These are phyloP conservation scores for Isatis tinctoria DNA, from an alignment of 345 rosid genomes.

Conservation along the genomic window DNA sequence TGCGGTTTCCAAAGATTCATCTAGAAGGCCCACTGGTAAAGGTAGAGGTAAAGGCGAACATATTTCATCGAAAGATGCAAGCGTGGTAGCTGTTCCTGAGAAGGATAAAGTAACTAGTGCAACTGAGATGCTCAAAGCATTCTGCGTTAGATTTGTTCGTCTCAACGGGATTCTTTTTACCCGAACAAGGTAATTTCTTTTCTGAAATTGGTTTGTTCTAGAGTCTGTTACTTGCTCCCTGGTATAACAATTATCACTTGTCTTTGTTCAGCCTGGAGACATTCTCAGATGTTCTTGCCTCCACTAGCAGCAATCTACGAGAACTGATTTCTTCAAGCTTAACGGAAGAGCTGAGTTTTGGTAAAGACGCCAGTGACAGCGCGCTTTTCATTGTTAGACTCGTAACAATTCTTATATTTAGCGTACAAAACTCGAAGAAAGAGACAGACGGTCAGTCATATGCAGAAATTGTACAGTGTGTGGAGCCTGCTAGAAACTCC, in stretches of 20 bases:
- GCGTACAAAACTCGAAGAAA: slow-evolving; percentile 65
- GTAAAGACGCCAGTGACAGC: slow-evolving; percentile 57
- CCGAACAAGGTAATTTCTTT: slow-evolving; percentile 60
- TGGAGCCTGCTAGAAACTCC: slow-evolving; percentile 75
- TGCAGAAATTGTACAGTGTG: slow-evolving; percentile 90
- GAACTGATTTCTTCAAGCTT: slow-evolving; percentile 68
- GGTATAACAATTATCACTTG: not conserved
- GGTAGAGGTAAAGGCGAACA: slow-evolving; percentile 62
- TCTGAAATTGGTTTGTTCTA: not conserved
- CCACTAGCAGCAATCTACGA: slow-evolving; percentile 53
- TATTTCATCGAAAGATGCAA: slow-evolving; percentile 46
- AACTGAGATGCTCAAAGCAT: slow-evolving; percentile 51
- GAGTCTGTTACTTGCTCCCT: slow-evolving; percentile 1
- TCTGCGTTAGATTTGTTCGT: slow-evolving; percentile 78
- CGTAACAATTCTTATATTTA: slow-evolving; percentile 64
- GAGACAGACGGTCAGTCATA: slow-evolving; percentile 79
- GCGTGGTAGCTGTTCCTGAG: slow-evolving; percentile 39
- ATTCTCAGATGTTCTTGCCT: slow-evolving; percentile 65
- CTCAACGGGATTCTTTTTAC: slow-evolving; percentile 91
- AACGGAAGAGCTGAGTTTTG: slow-evolving; percentile 62
- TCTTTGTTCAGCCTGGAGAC: slow-evolving; percentile 75
- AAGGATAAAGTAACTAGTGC: slow-evolving; percentile 44
- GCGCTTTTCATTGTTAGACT: slow-evolving; percentile 67
- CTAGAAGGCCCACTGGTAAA: slow-evolving; percentile 40
- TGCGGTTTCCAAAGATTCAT: slow-evolving; percentile 44